phyloP scores from a whole-genome alignment of 1,139 yeast genomes.

The Pichia kudriavzevii region DNA sequence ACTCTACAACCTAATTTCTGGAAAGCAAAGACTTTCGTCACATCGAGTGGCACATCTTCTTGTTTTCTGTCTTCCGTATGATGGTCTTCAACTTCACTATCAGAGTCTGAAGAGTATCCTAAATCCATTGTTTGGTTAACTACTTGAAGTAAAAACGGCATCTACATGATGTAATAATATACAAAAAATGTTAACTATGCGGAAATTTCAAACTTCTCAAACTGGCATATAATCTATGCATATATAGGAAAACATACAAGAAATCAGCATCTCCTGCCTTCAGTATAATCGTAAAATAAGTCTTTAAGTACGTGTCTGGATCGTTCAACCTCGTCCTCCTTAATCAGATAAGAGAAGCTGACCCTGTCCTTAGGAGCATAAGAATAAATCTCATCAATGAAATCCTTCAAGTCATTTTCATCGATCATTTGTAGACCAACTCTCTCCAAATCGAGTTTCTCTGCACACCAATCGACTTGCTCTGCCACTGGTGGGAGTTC shows the following conservation, averaged over 20 bases:
- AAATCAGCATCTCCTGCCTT: too few species aligned
- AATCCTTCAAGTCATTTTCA: neutral
- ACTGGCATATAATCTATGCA: too few species aligned
- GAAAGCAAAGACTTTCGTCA: conserved; percentile 1
- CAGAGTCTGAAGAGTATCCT: conserved; percentile 8
- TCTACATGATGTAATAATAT: too few species aligned
- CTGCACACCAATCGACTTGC: neutral
- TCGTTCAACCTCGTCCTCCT: neutral
- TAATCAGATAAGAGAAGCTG: neutral
- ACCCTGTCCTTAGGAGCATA: neutral
- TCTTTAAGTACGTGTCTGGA: neutral
- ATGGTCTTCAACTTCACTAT: conserved; percentile 6
- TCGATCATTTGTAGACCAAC: neutral
- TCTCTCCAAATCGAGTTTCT: neutral
- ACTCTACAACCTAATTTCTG: neutral
- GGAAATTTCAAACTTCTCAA: too few species aligned
- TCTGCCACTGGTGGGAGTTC: neutral
- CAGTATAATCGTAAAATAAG: neutral
- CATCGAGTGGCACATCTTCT: neutral
- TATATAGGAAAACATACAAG: too few species aligned
- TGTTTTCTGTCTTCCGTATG: neutral
- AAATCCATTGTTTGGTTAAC: conserved; percentile 5
- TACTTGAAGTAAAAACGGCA: neutral
- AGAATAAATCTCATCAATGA: neutral
- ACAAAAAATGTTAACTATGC: too few species aligned